Evolutionary conservation across 371 early-diverging fungal genomes (phyloP).

Genomic region (Phascolomyces articulosus): DNA sequence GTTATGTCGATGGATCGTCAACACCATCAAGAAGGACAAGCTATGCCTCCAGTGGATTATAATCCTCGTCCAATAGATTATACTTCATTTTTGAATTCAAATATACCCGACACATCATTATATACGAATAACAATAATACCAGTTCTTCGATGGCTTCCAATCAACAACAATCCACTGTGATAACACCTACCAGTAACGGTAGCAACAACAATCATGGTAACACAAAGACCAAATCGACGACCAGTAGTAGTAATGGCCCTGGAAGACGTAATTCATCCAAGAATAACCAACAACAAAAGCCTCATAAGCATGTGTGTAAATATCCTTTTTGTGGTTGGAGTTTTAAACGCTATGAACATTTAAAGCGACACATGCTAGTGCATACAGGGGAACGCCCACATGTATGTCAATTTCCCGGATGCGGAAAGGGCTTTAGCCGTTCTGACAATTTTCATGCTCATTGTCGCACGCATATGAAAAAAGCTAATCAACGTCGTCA

Average conservation of each 20-base stretch:
- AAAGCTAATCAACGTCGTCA: constrained; percentile 10
- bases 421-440: constrained; percentile 70
- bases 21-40: constrained; percentile 7
- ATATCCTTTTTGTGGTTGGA: constrained; percentile 51
- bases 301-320: constrained; percentile 42
- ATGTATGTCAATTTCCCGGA: constrained; percentile 55
- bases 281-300: neutral
- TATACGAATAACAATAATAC: neutral
- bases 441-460: constrained; percentile 65
- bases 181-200: no score
- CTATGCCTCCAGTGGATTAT: neutral
- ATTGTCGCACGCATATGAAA: constrained; percentile 43
- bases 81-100: constrained; percentile 1
- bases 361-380: constrained; percentile 74
- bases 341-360: constrained; percentile 78
- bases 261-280: constrained; percentile 3
- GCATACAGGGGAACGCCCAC: constrained; percentile 62
- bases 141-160: no score
- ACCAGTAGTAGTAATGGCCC: neutral
- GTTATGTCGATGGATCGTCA: constrained; percentile 14
- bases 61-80: neutral
- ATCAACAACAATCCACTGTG: no score
- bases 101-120: neutral
- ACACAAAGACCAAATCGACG: neutral
- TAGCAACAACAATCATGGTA: constrained; percentile 3